These are phyloP conservation scores for Zygosaccharomyces sapae DNA, from an alignment of 1,139 yeast genomes.

Conservation along the genomic window DNA sequence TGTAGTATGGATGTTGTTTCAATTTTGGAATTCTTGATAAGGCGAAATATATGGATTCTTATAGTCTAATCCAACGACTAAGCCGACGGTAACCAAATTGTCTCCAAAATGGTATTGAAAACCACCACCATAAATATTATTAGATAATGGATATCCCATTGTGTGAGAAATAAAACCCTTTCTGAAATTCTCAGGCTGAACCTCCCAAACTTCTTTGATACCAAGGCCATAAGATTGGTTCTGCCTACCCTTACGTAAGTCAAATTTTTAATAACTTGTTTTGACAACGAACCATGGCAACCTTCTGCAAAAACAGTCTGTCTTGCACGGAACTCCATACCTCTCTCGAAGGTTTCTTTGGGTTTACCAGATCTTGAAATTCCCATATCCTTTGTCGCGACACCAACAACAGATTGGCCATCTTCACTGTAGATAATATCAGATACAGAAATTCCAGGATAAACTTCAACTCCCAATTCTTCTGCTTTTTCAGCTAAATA, in stretches of 20 bases:
- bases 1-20: conserved; percentile 86
- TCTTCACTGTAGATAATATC: conserved; percentile 64
- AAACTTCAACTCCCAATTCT: conserved; percentile 87
- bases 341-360: conserved; percentile 79
- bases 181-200: conserved; percentile 71
- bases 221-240: conserved; percentile 95
- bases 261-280: conserved; percentile 67
- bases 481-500: conserved; percentile 86
- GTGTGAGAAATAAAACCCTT: conserved; percentile 84
- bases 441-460: conserved; percentile 84
- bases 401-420: conserved; percentile 69
- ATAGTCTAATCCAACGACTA: conserved; percentile 90
- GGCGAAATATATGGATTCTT: conserved; percentile 93
- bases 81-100: conserved; percentile 81
- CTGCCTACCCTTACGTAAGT: conserved; percentile 59
- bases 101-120: conserved; percentile 97
- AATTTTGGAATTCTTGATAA: conserved; percentile 89
- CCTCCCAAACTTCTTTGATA: conserved; percentile 95
- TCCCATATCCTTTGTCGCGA: conserved; percentile 93
- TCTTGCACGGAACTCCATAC: conserved; percentile 93
- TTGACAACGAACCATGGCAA: conserved; percentile 89
- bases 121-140: conserved; percentile 88
- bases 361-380: conserved; percentile 69
- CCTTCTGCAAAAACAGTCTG: conserved; percentile 91
- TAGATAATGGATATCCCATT: conserved; percentile 79